These are phyloP conservation scores for Primulina tabacum DNA, from an alignment of 257 asterid species.

Conservation along the genomic window DNA sequence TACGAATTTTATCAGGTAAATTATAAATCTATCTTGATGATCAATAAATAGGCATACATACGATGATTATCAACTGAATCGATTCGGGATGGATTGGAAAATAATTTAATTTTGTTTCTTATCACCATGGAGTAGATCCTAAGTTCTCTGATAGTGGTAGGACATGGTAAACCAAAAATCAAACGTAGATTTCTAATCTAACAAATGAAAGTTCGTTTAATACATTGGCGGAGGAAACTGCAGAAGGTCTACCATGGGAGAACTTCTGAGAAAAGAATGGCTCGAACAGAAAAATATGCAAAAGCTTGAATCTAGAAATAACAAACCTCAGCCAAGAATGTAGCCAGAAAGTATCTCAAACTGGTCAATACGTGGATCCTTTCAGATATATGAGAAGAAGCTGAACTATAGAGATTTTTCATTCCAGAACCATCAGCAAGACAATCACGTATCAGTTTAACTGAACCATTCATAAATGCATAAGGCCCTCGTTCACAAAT, in stretches of 20 bases:
- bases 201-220: neutral
- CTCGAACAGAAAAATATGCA: slow-evolving; percentile 11
- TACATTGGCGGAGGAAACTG: neutral
- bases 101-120: slow-evolving; percentile 3
- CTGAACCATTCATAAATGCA: slow-evolving; percentile 76
- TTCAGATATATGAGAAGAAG: slow-evolving; percentile 81
- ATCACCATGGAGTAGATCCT: slow-evolving; percentile 4
- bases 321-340: slow-evolving; percentile 88
- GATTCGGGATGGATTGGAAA: slow-evolving; percentile 5
- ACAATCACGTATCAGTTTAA: slow-evolving; percentile 56
- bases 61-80: slow-evolving; percentile 2
- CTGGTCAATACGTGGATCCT: slow-evolving; percentile 67
- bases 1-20: slow-evolving; percentile 29
- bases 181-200: neutral
- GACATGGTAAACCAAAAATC: neutral
- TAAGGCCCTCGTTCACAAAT: slow-evolving; percentile 84
- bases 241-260: neutral
- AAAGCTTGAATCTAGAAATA: slow-evolving; percentile 17
- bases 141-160: slow-evolving; percentile 8
- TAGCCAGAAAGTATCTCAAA: slow-evolving; percentile 71
- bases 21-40: slow-evolving; percentile 19
- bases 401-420: slow-evolving; percentile 54
- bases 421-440: slow-evolving; percentile 66
- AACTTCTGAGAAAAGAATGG: slow-evolving; percentile 11
- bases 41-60: neutral